Base-by-base conservation (phyloP, 1,139 yeast genomes). In the Kazachstania sp. region DNA sequence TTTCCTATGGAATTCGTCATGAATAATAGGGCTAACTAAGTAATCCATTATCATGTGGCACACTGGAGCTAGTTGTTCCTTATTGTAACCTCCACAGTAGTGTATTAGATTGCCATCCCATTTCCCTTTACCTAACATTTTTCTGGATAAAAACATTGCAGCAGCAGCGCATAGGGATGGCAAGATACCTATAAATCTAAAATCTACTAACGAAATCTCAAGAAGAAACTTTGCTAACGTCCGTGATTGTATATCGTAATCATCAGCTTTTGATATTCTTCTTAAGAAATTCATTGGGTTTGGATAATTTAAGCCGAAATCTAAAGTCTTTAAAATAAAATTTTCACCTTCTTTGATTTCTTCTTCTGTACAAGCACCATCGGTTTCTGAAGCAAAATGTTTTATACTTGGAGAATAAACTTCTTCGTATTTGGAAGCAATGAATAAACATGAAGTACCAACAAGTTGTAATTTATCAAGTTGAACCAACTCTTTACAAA, bases 391-490 rank as follows among this genome's bases (percentile, higher is more conserved):
- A 12, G 95, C 90, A 67, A 87, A 88, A 68, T 87, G 86, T 57
- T 81, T 79, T 48, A 88, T 86, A 37, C 94, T 81, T 15, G 97
- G 97, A 9, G 92, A 79, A 63, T 86, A 86, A 43, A 90, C 95
- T 68, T 90, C 97, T 69, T 90, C 97, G 64, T 86, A 88, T 69
- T 92, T 92, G 23, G 97, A 92, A 34, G 97, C 96, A 55, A 90
- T 85, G 67, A 90, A 87, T 54, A 92, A 68, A 20, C 95, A 81
- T 1, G 96, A 88, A 1, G 95, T 85, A 12, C 97, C 97, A 43
- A 90, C 79, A 49, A 90, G 73, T 71, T 92, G 98, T 50, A 92
- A 71, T 68, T 86, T 81, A 61, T 85, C 90, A 51, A 88, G 78
- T 57, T 85, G 87, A 37, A 88, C 95, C 44, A 78, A 74, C 59